These are phyloP conservation scores for Myriosclerotinia curreyana DNA, from an alignment of 2,329 filamentous ascomycete species.

Conservation along the genomic window DNA sequence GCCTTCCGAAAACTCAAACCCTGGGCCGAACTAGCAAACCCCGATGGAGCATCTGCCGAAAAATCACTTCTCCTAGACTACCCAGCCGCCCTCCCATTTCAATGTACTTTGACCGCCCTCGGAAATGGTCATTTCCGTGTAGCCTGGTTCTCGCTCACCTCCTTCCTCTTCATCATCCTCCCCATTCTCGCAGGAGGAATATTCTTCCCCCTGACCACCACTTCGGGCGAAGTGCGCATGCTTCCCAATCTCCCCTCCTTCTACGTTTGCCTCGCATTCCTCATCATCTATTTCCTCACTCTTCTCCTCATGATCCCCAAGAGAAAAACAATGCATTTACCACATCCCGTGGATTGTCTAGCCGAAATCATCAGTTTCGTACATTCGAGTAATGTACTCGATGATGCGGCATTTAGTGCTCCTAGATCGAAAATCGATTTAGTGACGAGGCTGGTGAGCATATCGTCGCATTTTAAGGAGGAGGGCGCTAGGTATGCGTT, in stretches of 20 bases:
- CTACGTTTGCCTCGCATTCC: constrained; percentile 68
- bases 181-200: constrained; percentile 67
- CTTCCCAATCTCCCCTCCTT: constrained; percentile 71
- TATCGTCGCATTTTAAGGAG: constrained; percentile 20
- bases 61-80: constrained; percentile 69
- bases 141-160: constrained; percentile 58
- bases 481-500: constrained; percentile 33
- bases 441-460: constrained; percentile 56
- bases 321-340: constrained; percentile 61
- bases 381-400: constrained; percentile 66
- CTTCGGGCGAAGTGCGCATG: constrained; percentile 55
- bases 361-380: constrained; percentile 77
- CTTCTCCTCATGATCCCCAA: constrained; percentile 61
- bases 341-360: constrained; percentile 68
- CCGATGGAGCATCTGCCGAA: constrained; percentile 59
- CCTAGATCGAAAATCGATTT: constrained; percentile 67
- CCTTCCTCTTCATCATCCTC: constrained; percentile 57
- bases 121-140: constrained; percentile 61
- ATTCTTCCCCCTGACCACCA: constrained; percentile 68
- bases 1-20: constrained; percentile 64
- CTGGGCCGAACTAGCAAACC: constrained; percentile 60
- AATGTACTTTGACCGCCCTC: constrained; percentile 55
- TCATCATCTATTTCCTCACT: constrained; percentile 65
- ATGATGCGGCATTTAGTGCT: constrained; percentile 70
- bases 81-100: constrained; percentile 58